phyloP scores from a whole-genome alignment of 2,329 filamentous ascomycete species.

The Aspergillus latus region DNA sequence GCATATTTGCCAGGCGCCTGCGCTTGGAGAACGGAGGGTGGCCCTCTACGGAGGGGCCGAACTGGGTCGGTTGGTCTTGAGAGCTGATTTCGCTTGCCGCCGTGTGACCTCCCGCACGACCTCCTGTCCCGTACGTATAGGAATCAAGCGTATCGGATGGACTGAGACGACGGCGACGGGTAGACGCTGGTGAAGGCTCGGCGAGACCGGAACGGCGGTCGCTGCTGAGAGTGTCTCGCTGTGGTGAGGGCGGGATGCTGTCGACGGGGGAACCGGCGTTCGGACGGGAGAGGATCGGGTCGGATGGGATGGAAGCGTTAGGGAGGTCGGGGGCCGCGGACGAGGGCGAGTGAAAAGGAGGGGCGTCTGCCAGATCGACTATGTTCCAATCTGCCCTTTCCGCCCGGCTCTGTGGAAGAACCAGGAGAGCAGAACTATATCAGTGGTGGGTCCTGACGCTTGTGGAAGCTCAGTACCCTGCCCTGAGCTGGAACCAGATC shows the following conservation, averaged over 20 bases:
- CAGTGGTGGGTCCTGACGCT: conserved; percentile 33
- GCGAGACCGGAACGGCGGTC: conserved; percentile 15
- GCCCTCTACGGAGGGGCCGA: conserved; percentile 31
- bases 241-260: conserved; percentile 26
- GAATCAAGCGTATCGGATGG: conserved; percentile 28
- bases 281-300: conserved; percentile 45
- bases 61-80: conserved; percentile 26
- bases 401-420: conserved; percentile 45
- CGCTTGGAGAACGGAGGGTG: conserved; percentile 54
- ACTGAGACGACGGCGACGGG: conserved; percentile 35
- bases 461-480: conserved; percentile 20
- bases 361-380: conserved; percentile 74
- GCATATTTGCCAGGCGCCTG: conserved; percentile 62
- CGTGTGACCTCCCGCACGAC: conserved; percentile 25
- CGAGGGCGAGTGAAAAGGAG: conserved; percentile 55
- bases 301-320: conserved; percentile 57
- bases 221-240: conserved; percentile 15
- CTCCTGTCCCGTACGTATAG: conserved; percentile 22
- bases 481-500: conserved; percentile 16
- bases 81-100: conserved; percentile 29
- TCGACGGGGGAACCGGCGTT: conserved; percentile 23
- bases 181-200: conserved; percentile 20
- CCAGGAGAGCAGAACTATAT: conserved; percentile 46
- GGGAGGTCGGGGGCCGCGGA: conserved; percentile 68
- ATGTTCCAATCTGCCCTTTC: conserved; percentile 45